Percentiles rank a stretch among this genome's conserved stretches.
These are phyloP conservation scores for Chaetomium sp. DNA, from an alignment of 2,329 filamentous ascomycete genomes.

Conservation along the genomic window DNA sequence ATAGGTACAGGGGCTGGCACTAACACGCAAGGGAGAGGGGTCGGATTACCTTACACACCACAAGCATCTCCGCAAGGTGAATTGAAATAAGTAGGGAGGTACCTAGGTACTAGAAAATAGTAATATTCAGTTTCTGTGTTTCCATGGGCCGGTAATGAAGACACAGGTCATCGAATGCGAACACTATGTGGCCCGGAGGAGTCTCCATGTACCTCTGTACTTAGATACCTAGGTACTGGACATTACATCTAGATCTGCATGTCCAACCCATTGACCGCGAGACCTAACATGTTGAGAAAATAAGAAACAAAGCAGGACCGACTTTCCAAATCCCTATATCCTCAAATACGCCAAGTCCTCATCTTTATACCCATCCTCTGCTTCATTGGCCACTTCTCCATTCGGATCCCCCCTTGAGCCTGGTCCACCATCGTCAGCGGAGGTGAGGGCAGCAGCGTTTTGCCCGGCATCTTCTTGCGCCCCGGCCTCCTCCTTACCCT, in stretches of 20 bases:
- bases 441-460: not conserved
- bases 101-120: too few relatives aligned
- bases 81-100: too few relatives aligned
- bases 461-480: constrained; percentile 10
- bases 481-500: constrained; percentile 9
- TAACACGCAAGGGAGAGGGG: not conserved
- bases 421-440: constrained; percentile 21
- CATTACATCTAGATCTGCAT: not conserved
- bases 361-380: constrained; percentile 15
- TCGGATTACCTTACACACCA: not conserved
- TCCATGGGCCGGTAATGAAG: too few relatives aligned
- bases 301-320: not conserved
- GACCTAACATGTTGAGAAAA: too few relatives aligned
- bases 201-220: too few relatives aligned
- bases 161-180: too few relatives aligned
- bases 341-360: constrained; percentile 25
- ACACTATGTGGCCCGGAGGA: too few relatives aligned
- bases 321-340: not conserved
- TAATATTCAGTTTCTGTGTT: too few relatives aligned
- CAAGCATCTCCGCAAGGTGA: too few relatives aligned
- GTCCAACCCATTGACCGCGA: not conserved
- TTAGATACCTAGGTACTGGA: too few relatives aligned
- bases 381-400: constrained; percentile 17
- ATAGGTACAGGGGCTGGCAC: not conserved
- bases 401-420: constrained; percentile 27